phyloP scores from a whole-genome alignment of 768 basidiomycete genomes.

The Daedaleopsis nitida region DNA sequence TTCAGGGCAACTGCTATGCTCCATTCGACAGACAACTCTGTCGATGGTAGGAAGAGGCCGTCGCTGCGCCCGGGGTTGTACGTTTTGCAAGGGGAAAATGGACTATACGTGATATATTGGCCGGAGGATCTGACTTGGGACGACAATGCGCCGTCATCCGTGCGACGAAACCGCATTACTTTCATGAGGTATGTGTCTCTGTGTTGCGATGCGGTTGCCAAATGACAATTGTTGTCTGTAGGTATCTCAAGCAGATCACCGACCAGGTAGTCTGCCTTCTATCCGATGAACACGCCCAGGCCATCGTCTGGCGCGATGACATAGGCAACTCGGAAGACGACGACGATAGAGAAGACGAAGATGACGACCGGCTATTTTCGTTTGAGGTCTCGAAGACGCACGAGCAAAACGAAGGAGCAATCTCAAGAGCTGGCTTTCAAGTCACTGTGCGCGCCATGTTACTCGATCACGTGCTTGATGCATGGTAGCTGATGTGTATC shows the following conservation, averaged over 20 bases:
- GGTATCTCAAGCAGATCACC: slow-evolving; percentile 60
- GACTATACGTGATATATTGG: slow-evolving; percentile 59
- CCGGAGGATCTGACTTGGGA: slow-evolving; percentile 63
- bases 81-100: slow-evolving; percentile 31
- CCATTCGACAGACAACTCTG: background rate
- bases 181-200: slow-evolving; percentile 57
- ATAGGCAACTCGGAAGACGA: slow-evolving; percentile 29
- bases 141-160: slow-evolving; percentile 45
- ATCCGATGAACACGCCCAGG: slow-evolving; percentile 46
- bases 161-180: slow-evolving; percentile 54
- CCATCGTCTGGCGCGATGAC: slow-evolving; percentile 45
- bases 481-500: too few relatives aligned
- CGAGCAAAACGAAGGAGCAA: slow-evolving; percentile 55
- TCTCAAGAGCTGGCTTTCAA: too few relatives aligned
- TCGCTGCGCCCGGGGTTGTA: slow-evolving; percentile 55
- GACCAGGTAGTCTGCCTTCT: slow-evolving; percentile 57
- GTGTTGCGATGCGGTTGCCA: too few relatives aligned
- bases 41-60: slow-evolving; percentile 22
- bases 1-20: background rate
- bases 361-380: slow-evolving; percentile 49
- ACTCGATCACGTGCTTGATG: too few relatives aligned
- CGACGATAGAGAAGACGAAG: slow-evolving; percentile 42
- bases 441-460: too few relatives aligned
- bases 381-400: slow-evolving; percentile 57
- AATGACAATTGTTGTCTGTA: too few relatives aligned